A percentile compares a stretch with the other conserved stretches of the same genome.
Evolutionary conservation across 1,284 basidiomycete genomes (phyloP).

Genomic region (Microbotryum scabiosae): DNA sequence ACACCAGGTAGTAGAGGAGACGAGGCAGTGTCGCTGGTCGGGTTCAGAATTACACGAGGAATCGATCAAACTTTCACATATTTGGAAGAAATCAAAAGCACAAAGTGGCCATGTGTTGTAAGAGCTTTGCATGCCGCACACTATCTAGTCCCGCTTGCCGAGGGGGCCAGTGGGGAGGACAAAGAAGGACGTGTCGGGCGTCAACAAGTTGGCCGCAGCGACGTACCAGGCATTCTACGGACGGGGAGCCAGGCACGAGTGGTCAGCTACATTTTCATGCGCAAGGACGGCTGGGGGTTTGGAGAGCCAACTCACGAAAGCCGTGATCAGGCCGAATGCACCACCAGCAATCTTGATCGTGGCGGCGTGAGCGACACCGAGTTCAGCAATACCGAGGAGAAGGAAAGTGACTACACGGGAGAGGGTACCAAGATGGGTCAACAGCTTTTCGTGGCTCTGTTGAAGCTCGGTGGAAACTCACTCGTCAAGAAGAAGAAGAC

Average conservation of each 20-base stretch:
- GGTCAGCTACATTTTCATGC: neutral
- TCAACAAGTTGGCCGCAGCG: conserved; percentile 46
- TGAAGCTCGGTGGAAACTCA: conserved; percentile 29
- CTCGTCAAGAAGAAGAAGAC: conserved; percentile 64
- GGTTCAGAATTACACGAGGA: no score
- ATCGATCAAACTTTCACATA: no score
- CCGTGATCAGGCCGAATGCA: conserved; percentile 50
- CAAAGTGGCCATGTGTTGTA: no score
- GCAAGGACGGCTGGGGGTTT: neutral
- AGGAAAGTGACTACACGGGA: conserved; percentile 11
- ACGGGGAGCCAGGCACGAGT: neutral
- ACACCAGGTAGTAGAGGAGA: no score
- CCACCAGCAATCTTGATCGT: conserved; percentile 57
- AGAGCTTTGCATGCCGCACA: no score
- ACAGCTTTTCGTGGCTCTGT: neutral
- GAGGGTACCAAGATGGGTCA: no score
- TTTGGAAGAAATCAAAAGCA: no score
- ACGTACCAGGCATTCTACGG: conserved; percentile 38
- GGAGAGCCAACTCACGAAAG: conserved; percentile 27
- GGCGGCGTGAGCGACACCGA: conserved; percentile 33
- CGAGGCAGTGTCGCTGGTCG: no score
- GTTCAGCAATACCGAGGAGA: conserved; percentile 24
- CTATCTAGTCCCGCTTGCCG: conserved; percentile 17
- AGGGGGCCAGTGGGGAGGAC: conserved; percentile 45
- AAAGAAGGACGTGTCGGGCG: conserved; percentile 45